phyloP scores from a whole-genome alignment of 2,329 filamentous ascomycete genomes.

The Colletotrichum higginsianum region DNA sequence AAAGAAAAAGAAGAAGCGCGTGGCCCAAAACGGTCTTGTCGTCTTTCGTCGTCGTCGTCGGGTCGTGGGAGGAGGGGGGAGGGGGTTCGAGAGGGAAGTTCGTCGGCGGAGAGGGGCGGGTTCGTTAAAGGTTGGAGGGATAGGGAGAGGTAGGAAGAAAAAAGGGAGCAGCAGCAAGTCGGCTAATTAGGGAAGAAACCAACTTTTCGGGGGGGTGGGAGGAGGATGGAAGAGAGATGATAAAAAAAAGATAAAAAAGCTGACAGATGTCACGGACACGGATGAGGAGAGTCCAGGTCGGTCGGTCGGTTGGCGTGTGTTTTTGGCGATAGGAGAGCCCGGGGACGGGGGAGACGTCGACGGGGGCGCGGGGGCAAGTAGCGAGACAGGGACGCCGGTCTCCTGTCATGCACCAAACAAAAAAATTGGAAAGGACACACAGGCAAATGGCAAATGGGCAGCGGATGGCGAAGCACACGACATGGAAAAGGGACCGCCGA shows the following conservation, averaged over 20 bases:
- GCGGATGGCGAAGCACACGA: not conserved
- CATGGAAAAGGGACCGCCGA: not conserved
- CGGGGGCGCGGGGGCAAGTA: not conserved
- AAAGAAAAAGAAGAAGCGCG: slow-evolving; percentile 5
- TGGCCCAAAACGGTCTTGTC: slow-evolving; percentile 17
- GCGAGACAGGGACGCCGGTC: slow-evolving; percentile 26
- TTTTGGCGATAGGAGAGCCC: slow-evolving; percentile 8
- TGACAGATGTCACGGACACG: slow-evolving; percentile 41
- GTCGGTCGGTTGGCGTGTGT: slow-evolving; percentile 9
- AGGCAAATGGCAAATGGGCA: not conserved
- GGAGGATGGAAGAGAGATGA: slow-evolving; percentile 28
- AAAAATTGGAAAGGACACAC: slow-evolving; percentile 1
- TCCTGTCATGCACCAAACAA: slow-evolving; percentile 18
- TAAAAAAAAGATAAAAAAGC: slow-evolving; percentile 33
- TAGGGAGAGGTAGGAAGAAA: slow-evolving; percentile 2
- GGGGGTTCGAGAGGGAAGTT: slow-evolving; percentile 23
- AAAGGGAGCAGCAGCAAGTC: slow-evolving; percentile 21
- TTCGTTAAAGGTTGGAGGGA: not conserved
- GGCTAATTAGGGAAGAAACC: slow-evolving; percentile 19
- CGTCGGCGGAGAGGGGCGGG: slow-evolving; percentile 16
- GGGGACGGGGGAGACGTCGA: slow-evolving; percentile 8
- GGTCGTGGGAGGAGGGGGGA: not conserved
- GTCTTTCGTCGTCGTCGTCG: slow-evolving; percentile 27
- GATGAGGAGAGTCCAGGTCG: slow-evolving; percentile 15
- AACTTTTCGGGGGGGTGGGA: slow-evolving; percentile 38